phyloP scores from a whole-genome alignment of 2,329 filamentous ascomycete genomes.

The Seiridium cupressi region DNA sequence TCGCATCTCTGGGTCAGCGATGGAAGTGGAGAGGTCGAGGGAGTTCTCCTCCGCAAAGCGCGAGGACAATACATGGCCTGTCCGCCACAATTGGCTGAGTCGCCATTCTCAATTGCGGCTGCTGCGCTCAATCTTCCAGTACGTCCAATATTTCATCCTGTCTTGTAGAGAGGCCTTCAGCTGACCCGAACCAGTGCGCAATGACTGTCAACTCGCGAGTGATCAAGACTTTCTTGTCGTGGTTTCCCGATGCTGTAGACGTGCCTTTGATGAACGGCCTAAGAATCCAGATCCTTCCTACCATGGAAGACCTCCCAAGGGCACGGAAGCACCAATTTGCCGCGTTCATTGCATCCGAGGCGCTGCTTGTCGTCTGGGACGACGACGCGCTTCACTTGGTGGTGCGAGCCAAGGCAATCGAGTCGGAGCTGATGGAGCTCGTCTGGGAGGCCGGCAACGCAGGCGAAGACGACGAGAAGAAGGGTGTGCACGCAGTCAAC shows the following conservation, averaged over 20 bases:
- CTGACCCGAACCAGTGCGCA: constrained; percentile 51
- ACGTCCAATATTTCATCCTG: constrained; percentile 19
- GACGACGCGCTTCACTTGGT: constrained; percentile 73
- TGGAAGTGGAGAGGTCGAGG: constrained; percentile 65
- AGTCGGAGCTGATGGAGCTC: constrained; percentile 74
- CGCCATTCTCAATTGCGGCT: constrained; percentile 63
- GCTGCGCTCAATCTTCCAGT: constrained; percentile 71
- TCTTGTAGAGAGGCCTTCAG: too few species aligned
- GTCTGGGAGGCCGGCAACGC: constrained; percentile 64
- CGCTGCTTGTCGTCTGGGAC: constrained; percentile 77
- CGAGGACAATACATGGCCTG: constrained; percentile 71
- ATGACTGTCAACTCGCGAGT: constrained; percentile 81
- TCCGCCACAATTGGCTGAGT: constrained; percentile 62
- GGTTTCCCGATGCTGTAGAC: constrained; percentile 70
- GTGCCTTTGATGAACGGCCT: constrained; percentile 75
- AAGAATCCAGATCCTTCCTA: constrained; percentile 73
- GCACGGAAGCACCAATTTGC: constrained; percentile 79
- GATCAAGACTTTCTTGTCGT: constrained; percentile 74
- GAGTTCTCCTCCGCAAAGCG: constrained; percentile 68
- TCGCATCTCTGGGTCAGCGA: constrained; percentile 72
- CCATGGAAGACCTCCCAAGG: constrained; percentile 65
- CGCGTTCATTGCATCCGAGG: constrained; percentile 71
- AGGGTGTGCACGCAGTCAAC: constrained; percentile 32
- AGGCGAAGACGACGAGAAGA: constrained; percentile 52
- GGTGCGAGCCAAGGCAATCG: constrained; percentile 67